Evolutionary conservation across 2,329 filamentous ascomycete species (phyloP).

Genomic region (Cladosporium sphaerospermum): DNA sequence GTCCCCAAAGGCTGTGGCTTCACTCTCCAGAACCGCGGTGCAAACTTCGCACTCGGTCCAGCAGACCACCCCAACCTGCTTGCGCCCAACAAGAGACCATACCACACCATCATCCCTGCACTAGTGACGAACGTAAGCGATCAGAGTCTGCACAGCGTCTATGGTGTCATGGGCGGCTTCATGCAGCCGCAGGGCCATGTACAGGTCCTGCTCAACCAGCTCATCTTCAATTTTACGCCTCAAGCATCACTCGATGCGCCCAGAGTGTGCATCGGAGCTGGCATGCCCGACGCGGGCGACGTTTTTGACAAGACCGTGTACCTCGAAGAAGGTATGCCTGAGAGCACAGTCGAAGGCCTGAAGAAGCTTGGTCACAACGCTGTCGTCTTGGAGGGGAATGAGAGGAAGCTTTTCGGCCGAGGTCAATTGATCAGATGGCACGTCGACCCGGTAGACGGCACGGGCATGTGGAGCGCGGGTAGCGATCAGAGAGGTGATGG

Average conservation of each 20-base stretch:
- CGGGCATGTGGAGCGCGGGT: constrained; percentile 75
- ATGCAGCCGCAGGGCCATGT: constrained; percentile 98
- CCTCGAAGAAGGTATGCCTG: constrained; percentile 74
- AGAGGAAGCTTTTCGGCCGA: constrained; percentile 68
- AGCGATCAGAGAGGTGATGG: constrained; percentile 88
- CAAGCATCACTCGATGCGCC: constrained; percentile 89
- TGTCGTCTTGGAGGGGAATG: constrained; percentile 58
- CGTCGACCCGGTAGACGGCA: constrained; percentile 59
- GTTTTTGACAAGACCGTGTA: constrained; percentile 61
- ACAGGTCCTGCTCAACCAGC: constrained; percentile 84
- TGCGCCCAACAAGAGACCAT: constrained; percentile 78
- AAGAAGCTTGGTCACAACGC: constrained; percentile 67
- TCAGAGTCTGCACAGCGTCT: constrained; percentile 71
- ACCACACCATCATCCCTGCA: constrained; percentile 96
- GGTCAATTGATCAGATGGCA: constrained; percentile 81
- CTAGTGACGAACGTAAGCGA: constrained; percentile 74
- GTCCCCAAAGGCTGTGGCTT: constrained; percentile 84
- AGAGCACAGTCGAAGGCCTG: constrained; percentile 62
- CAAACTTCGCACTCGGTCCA: constrained; percentile 68
- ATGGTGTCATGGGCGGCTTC: constrained; percentile 96
- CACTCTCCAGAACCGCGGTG: constrained; percentile 86
- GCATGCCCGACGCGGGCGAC: constrained; percentile 56
- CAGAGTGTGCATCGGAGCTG: constrained; percentile 77
- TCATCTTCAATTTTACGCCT: constrained; percentile 72
- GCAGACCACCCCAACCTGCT: constrained; percentile 70